Conservation (phyloP, 139 green algal species). For the Chlamydomonas incerta region DNA sequence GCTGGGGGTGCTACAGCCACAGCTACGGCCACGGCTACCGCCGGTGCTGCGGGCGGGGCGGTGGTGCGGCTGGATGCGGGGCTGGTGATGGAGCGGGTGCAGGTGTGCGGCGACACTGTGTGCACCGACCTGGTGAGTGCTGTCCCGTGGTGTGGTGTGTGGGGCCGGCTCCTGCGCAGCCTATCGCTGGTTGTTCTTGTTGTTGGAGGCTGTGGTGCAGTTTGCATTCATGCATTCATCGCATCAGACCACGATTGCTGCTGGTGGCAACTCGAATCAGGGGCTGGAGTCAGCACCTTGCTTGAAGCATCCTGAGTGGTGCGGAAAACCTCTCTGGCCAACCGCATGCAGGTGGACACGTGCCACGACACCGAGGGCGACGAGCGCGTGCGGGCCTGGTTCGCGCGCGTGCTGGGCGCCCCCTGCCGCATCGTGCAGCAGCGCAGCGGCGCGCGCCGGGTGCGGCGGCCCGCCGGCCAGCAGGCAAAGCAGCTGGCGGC, state of each 20-base stretch:
- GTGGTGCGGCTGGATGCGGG: slow-evolving; percentile 28
- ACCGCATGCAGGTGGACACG: slow-evolving; percentile 16
- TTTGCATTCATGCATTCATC: no score
- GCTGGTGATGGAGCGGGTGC: slow-evolving; percentile 38
- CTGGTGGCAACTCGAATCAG: no score
- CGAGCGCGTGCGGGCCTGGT: slow-evolving; percentile 64
- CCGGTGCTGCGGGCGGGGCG: neutral
- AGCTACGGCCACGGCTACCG: neutral
- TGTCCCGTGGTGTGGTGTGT: no score
- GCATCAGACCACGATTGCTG: no score
- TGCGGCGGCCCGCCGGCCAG: slow-evolving; percentile 20
- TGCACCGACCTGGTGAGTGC: slow-evolving; percentile 45
- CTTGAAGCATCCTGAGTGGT: no score
- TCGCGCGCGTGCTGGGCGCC: slow-evolving; percentile 72
- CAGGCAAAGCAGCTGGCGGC: neutral
- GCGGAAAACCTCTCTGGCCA: no score
- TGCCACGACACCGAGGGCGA: neutral
- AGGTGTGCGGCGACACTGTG: slow-evolving; percentile 64
- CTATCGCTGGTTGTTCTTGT: no score
- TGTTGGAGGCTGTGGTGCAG: no score
- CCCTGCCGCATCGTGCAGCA: slow-evolving; percentile 80
- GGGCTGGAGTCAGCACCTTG: no score
- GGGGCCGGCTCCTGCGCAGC: no score
- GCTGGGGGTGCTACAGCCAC: neutral
- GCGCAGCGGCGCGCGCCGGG: slow-evolving; percentile 13